These are phyloP conservation scores for Colletotrichum sp. DNA, from an alignment of 2,329 filamentous ascomycete species.

Conservation along the genomic window DNA sequence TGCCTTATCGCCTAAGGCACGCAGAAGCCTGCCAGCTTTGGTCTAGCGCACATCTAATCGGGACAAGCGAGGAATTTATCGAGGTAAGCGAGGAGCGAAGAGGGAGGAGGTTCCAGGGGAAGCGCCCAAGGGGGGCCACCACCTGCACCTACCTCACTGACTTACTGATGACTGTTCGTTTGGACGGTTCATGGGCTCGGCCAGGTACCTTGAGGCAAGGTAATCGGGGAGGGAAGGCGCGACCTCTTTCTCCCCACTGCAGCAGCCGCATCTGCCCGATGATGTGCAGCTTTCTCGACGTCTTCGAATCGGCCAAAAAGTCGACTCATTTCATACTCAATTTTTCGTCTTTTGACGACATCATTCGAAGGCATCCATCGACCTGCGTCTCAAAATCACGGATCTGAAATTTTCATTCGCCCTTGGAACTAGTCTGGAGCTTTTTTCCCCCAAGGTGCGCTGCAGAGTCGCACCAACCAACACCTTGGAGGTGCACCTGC, in stretches of 20 bases:
- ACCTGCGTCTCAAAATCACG: not conserved
- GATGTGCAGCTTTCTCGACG: constrained; percentile 14
- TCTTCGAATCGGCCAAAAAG: not conserved
- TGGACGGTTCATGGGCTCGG: not conserved
- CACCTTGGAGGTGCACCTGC: constrained; percentile 3
- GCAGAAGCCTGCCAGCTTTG: not conserved
- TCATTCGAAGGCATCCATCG: not conserved
- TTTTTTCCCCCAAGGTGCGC: not conserved
- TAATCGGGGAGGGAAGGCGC: not conserved
- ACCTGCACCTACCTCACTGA: not conserved
- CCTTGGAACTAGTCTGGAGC: not conserved
- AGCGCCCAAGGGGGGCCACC: not conserved
- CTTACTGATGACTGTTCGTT: not conserved
- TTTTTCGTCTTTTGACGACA: not conserved
- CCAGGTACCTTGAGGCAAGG: not conserved
- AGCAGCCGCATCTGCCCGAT: constrained; percentile 19
- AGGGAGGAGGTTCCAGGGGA: not conserved
- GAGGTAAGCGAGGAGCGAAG: not conserved
- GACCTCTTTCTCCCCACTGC: constrained; percentile 9
- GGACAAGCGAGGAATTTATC: not conserved
- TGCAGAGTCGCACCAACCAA: not conserved
- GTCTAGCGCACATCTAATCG: constrained; percentile 8
- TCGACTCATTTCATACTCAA: not conserved
- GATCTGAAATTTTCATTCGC: not conserved
- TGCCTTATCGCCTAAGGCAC: constrained; percentile 18